These are phyloP conservation scores for Cryptococcus wingfieldii DNA, from an alignment of 1,284 basidiomycete genomes.

Conservation along the genomic window DNA sequence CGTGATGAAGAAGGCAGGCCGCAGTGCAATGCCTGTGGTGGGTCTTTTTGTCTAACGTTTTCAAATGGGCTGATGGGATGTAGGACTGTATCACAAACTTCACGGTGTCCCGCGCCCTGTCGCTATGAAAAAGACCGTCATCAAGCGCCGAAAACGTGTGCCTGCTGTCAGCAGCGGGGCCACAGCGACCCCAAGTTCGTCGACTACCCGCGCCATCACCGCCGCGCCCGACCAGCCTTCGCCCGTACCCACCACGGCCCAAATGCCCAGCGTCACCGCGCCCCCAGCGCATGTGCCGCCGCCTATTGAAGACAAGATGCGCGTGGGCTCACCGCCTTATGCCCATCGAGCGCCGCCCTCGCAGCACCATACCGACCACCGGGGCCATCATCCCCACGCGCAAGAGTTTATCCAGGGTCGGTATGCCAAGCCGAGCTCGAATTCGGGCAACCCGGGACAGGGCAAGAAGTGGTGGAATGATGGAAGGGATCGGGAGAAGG, in stretches of 20 bases:
- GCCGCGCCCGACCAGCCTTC: conserved; percentile 9
- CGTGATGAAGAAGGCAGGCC: conserved; percentile 84
- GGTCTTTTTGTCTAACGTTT: conserved; percentile 39
- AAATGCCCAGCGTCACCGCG: conserved; percentile 9
- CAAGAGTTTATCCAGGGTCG: conserved; percentile 1
- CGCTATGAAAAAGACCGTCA: conserved; percentile 98
- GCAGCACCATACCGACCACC: conserved; percentile 7
- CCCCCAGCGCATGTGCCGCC: conserved; percentile 16
- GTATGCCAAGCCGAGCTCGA: conserved; percentile 1
- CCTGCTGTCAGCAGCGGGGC: conserved; percentile 58
- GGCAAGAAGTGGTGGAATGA: conserved; percentile 45
- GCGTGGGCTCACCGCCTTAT: conserved; percentile 13
- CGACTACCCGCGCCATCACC: conserved; percentile 8
- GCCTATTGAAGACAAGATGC: conserved; percentile 9
- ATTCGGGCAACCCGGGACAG: conserved; percentile 17
- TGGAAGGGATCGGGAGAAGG: conserved; percentile 15
- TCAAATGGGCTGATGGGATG: conserved; percentile 22
- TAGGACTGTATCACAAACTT: conserved; percentile 95
- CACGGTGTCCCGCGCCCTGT: conserved; percentile 96
- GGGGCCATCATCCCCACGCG: conserved; percentile 1
- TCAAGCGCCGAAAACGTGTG: conserved; percentile 94
- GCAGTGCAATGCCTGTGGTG: conserved; percentile 79
- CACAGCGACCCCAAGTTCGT: not conserved
- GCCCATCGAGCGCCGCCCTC: conserved; percentile 5
- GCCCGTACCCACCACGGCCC: not conserved